These are phyloP conservation scores for Acanthamoeba healyi DNA, from an alignment of 208 protist species.

Conservation along the genomic window DNA sequence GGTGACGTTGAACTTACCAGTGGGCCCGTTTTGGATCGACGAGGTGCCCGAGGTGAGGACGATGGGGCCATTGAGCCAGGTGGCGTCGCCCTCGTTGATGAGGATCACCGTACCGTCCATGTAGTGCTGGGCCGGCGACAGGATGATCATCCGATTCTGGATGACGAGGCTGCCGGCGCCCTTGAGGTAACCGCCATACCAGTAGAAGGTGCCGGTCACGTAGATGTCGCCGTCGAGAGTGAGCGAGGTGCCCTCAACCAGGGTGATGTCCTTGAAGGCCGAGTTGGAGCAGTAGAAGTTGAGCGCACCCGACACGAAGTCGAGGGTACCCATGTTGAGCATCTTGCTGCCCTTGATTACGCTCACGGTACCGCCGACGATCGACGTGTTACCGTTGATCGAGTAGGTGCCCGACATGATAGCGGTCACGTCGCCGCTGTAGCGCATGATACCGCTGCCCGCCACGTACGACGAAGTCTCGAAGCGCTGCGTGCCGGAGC, in stretches of 20 bases:
- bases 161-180: slow-evolving; percentile 68
- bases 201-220: slow-evolving; percentile 70
- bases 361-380: slow-evolving; percentile 67
- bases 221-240: slow-evolving; percentile 73
- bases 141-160: slow-evolving; percentile 53
- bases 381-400: slow-evolving; percentile 61
- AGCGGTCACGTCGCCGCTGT: slow-evolving; percentile 38
- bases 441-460: slow-evolving; percentile 56
- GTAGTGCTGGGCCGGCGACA: slow-evolving; percentile 32
- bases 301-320: slow-evolving; percentile 56
- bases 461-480: not conserved
- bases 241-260: slow-evolving; percentile 62
- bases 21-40: slow-evolving; percentile 22
- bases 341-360: slow-evolving; percentile 71
- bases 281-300: slow-evolving; percentile 76
- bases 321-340: slow-evolving; percentile 66
- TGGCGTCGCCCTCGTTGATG: slow-evolving; percentile 47
- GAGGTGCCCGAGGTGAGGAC: not conserved
- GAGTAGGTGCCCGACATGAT: slow-evolving; percentile 59
- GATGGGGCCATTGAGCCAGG: slow-evolving; percentile 69
- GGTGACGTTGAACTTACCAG: slow-evolving; percentile 46
- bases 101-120: slow-evolving; percentile 69
- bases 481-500: slow-evolving; percentile 47
- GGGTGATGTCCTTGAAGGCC: slow-evolving; percentile 59
- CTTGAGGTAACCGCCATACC: slow-evolving; percentile 74